Evolutionary conservation across 1,284 basidiomycete species (phyloP), one percentile per base, ranked within the genome.

Genomic region (Ganoderma lingzhi): DNA sequence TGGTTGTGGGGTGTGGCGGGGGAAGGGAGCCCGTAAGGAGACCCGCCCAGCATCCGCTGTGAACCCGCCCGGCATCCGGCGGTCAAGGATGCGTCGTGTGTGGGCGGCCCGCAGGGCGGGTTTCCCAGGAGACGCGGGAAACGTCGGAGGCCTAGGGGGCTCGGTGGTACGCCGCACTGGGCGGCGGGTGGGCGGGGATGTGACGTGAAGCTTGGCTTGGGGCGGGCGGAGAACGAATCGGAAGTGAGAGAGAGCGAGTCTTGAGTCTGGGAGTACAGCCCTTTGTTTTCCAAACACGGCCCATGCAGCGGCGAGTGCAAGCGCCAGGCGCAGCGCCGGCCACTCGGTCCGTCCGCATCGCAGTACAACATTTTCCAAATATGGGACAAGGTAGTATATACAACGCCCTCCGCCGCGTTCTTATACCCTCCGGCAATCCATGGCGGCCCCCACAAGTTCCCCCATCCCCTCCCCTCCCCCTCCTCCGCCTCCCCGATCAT

Each of bases 361-460:
- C 48, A 73, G 67, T 69, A 76, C 76, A 76, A 76, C 73, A 67
- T 32, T 67, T 70, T 59, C 76, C 76, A 61, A 64, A 71, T 74
- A 60, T 67, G 73, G 74, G 64, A 76, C 73, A 76, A 75, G 66
- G 74, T 63, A 65, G 68, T 58, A 68, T 70, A 64, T 65, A 70
- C 69, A 68, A 65, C 67, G 45, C 59, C 58, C 65, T 65, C 60
- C 65, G 45, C 63, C 65, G 45, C 63, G 23, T 71, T 64, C 71
- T 73, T 71, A 71, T 68, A 73, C 59, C 62, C 70, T 41, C 72
- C 67, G 51, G 32, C 58, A n/a, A 37, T 58, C 66, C 64, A 70
- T 67, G 68, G 66, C 41, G 19, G 55, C 56, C 67, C 68, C 62
- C 74, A 71, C 63, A 73, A 61, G 37, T 56, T 45, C 62, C 56